Conservation (phyloP, 108 stramenopile genomes). For the Conticribra weissflogii region DNA sequence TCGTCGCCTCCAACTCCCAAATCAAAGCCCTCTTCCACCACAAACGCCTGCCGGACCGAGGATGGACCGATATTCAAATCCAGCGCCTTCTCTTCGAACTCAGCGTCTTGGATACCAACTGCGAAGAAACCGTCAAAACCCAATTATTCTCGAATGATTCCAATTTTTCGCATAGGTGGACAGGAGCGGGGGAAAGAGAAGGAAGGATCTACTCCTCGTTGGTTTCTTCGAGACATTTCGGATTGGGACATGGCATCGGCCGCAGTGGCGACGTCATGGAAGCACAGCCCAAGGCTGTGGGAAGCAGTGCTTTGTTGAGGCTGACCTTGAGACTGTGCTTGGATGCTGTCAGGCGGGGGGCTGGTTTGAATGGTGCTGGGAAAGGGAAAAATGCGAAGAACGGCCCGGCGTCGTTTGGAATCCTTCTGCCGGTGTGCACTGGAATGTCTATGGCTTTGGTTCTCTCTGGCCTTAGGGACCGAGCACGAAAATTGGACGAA, state of each 20-base stretch:
- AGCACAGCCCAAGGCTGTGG: conserved; percentile 99
- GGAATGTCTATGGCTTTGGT: conserved; percentile 92
- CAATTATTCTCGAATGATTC: conserved; percentile 13
- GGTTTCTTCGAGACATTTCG: conserved; percentile 88
- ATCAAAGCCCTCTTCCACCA: conserved; percentile 71
- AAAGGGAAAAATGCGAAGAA: conserved; percentile 30
- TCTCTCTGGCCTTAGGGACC: conserved; percentile 68
- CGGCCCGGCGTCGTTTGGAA: conserved; percentile 70
- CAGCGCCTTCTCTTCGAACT: conserved; percentile 72
- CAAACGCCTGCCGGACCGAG: conserved; percentile 75
- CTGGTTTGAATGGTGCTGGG: conserved; percentile 65
- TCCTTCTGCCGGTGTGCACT: conserved; percentile 93
- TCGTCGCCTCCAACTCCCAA: conserved; percentile 68
- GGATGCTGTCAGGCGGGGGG: conserved; percentile 90
- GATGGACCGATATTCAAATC: conserved; percentile 88
- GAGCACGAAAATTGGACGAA: conserved; percentile 29
- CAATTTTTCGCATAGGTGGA: conserved; percentile 62
- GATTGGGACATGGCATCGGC: conserved; percentile 97
- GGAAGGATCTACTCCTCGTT: conserved; percentile 92
- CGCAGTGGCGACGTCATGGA: conserved; percentile 97
- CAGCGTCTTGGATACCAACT: conserved; percentile 89
- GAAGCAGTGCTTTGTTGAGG: conserved; percentile 90
- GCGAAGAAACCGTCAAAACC: conserved; percentile 56
- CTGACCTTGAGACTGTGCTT: conserved; percentile 77
- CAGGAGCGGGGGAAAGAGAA: conserved; percentile 99